A percentile compares a stretch with the other conserved stretches of the same genome.
These are phyloP conservation scores for Candida labiduridarum DNA, from an alignment of 1,139 yeast genomes.

Conservation along the genomic window DNA sequence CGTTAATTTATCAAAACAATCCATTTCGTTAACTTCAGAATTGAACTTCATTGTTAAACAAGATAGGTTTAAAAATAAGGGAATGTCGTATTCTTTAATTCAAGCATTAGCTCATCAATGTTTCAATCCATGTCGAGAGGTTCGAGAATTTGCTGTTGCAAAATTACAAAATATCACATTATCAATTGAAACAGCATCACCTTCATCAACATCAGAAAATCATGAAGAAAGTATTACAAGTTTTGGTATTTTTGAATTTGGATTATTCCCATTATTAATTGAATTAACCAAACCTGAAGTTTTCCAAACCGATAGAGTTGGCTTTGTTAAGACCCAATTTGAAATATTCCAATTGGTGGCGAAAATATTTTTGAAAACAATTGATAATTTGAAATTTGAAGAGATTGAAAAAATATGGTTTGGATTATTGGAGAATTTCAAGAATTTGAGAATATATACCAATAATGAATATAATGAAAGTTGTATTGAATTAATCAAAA, in stretches of 20 bases:
- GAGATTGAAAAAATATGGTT: constrained; percentile 37
- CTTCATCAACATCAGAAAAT: constrained; percentile 7
- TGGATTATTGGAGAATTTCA: constrained; percentile 36
- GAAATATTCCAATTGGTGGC: constrained; percentile 71
- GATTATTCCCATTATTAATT: constrained; percentile 72
- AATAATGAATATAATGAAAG: constrained; percentile 50
- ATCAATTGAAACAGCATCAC: constrained; percentile 24
- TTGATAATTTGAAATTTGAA: constrained; percentile 23
- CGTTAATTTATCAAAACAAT: constrained; percentile 59
- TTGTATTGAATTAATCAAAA: constrained; percentile 64
- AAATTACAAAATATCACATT: constrained; percentile 52
- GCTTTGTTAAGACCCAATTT: constrained; percentile 64
- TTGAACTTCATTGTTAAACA: constrained; percentile 37
- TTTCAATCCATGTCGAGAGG: constrained; percentile 80
- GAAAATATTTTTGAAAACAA: constrained; percentile 66
- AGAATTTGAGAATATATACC: constrained; percentile 26
- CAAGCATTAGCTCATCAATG: constrained; percentile 90
- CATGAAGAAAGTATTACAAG: constrained; percentile 38
- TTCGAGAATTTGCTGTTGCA: constrained; percentile 65
- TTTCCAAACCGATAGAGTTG: constrained; percentile 61
- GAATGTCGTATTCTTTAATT: constrained; percentile 58
- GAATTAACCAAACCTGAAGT: constrained; percentile 70
- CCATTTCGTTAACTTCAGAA: constrained; percentile 61
- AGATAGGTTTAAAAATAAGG: constrained; percentile 29
- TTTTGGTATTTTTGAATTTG: constrained; percentile 66